These are phyloP conservation scores for Phytophthora palmivora DNA, from an alignment of 352 stramenopile species.

Conservation along the genomic window DNA sequence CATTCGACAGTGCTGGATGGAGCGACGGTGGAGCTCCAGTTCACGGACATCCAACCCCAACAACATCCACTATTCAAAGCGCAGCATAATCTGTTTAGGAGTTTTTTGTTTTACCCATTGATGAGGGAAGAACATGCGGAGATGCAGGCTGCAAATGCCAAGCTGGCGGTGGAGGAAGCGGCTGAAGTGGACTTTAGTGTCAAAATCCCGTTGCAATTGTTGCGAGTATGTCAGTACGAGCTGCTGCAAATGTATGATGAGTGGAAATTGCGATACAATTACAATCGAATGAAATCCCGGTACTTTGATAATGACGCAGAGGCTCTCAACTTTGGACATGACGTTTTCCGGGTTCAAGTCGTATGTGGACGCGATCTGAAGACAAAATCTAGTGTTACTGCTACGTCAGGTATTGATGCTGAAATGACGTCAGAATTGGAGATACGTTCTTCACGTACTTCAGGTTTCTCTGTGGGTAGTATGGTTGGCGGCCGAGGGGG, in stretches of 20 bases:
- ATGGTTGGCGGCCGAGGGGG: slow-evolving; percentile 47
- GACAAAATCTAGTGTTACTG: slow-evolving; percentile 15
- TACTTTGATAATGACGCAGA: slow-evolving; percentile 85
- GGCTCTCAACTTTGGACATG: slow-evolving; percentile 78
- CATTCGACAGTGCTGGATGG: slow-evolving; percentile 68
- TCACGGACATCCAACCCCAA: slow-evolving; percentile 55
- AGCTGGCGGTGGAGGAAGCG: slow-evolving; percentile 80
- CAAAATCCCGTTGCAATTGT: slow-evolving; percentile 80
- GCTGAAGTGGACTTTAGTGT: slow-evolving; percentile 83
- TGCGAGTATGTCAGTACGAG: slow-evolving; percentile 75
- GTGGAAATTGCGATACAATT: slow-evolving; percentile 84
- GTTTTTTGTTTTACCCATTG: slow-evolving; percentile 73
- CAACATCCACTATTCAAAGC: slow-evolving; percentile 56
- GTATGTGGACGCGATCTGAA: slow-evolving; percentile 65
- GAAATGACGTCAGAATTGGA: slow-evolving; percentile 34
- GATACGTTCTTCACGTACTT: slow-evolving; percentile 39
- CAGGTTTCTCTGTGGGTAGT: slow-evolving; percentile 59
- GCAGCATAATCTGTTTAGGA: slow-evolving; percentile 62
- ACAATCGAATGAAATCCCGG: slow-evolving; percentile 74
- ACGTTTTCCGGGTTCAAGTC: slow-evolving; percentile 82
- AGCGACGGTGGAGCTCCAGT: slow-evolving; percentile 69
- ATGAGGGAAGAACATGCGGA: slow-evolving; percentile 58
- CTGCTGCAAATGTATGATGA: slow-evolving; percentile 75
- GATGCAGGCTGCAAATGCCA: slow-evolving; percentile 55
- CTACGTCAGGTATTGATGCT: slow-evolving; percentile 7